Percentiles rank a stretch among this genome's conserved stretches.
Evolutionary conservation across 345 rosid genomes (phyloP).

Genomic region (Erodium maritimum): DNA sequence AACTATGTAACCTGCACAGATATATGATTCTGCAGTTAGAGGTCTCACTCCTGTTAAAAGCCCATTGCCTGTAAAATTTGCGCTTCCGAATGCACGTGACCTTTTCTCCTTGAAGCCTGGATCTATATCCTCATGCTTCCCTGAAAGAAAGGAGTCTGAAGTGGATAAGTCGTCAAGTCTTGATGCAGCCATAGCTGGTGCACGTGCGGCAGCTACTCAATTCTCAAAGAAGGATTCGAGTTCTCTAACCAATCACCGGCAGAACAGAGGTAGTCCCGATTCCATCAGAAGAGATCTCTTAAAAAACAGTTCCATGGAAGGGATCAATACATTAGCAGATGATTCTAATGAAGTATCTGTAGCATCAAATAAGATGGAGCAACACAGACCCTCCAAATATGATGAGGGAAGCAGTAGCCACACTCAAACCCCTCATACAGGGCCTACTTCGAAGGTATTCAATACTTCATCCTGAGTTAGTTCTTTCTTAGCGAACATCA

Average conservation of each 20-base stretch:
- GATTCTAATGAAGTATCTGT: conserved; percentile 13
- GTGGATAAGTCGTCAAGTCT: conserved; percentile 42
- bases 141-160: conserved; percentile 20
- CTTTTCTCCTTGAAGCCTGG: conserved; percentile 73
- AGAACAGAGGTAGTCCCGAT: conserved; percentile 5
- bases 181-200: conserved; percentile 69
- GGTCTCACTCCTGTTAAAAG: conserved; percentile 49
- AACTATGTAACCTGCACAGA: conserved; percentile 21
- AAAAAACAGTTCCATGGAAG: conserved; percentile 14
- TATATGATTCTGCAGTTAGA: conserved; percentile 61
- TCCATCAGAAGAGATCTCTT: conserved; percentile 12
- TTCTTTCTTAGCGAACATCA: not conserved
- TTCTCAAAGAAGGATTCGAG: conserved; percentile 45
- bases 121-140: conserved; percentile 22
- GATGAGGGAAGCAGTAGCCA: conserved; percentile 14
- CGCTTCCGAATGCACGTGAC: conserved; percentile 57
- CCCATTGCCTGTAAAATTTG: conserved; percentile 52
- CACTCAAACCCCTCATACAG: conserved; percentile 9
- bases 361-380: conserved; percentile 3
- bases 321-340: conserved; percentile 11
- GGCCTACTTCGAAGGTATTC: conserved; percentile 26
- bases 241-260: not conserved
- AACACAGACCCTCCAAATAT: conserved; percentile 3
- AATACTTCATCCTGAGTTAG: not conserved
- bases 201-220: conserved; percentile 73